Percentiles rank a stretch among this genome's conserved stretches.
These are phyloP conservation scores for Penicillium parvum DNA, from an alignment of 495 filamentous ascomycete genomes.

Conservation along the genomic window DNA sequence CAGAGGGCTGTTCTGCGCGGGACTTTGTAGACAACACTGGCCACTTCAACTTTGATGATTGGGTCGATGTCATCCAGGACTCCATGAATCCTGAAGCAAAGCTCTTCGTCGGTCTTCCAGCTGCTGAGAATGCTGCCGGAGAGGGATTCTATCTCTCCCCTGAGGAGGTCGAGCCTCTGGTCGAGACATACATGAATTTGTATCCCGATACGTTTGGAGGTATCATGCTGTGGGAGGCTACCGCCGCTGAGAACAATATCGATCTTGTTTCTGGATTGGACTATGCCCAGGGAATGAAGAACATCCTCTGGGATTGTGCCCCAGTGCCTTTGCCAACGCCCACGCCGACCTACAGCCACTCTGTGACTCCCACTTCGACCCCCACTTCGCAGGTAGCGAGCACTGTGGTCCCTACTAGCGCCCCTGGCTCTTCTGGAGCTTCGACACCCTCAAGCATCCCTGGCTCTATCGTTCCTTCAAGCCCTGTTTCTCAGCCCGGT, in stretches of 20 bases:
- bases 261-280: conserved; percentile 34
- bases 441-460: conserved; percentile 10
- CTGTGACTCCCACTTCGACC: conserved; percentile 18
- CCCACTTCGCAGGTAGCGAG: conserved; percentile 12
- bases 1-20: conserved; percentile 49
- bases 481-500: no score
- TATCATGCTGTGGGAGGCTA: conserved; percentile 71
- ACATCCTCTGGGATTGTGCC: conserved; percentile 34
- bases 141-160: conserved; percentile 44
- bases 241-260: conserved; percentile 44
- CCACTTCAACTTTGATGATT: conserved; percentile 59
- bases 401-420: conserved; percentile 10
- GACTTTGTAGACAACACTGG: conserved; percentile 37
- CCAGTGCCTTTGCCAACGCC: conserved; percentile 21
- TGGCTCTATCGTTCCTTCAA: no score
- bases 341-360: conserved; percentile 12
- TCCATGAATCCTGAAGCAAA: conserved; percentile 57
- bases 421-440: conserved; percentile 13
- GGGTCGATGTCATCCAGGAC: conserved; percentile 58
- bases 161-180: conserved; percentile 43
- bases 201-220: conserved; percentile 59
- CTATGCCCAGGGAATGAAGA: conserved; percentile 42
- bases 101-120: conserved; percentile 61
- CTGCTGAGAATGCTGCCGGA: conserved; percentile 30
- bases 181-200: conserved; percentile 45